Evolutionary conservation across 441 rosid species (phyloP), one percentile per base, ranked within the genome.

Genomic region (Adansonia grandidieri): DNA sequence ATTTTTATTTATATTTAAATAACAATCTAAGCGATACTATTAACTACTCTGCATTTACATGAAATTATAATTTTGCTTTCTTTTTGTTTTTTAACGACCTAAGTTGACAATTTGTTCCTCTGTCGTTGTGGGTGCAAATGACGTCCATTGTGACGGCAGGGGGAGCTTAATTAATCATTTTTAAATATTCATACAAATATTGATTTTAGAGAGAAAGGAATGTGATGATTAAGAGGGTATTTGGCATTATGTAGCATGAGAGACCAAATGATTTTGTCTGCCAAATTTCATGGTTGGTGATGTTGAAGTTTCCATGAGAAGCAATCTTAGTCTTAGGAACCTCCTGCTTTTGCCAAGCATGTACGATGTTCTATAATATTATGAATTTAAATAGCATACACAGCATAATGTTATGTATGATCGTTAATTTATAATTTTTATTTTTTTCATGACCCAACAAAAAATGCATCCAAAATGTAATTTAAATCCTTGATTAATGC

Each of bases 121-220:
- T 28, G 15, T 48, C 1, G 15, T 28, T 75, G 1, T 63, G 63
- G 42, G 51, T 69, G 47, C 37, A 51, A 76, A 76, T 86, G 87
- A 86, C 89, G 89, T 81, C 73, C 74, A 65, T 3, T 71, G 32
- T 86, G 86, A 84, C 87, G 82, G 72, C 77, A 77, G 20, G 10
- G 76, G 54, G 13, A 17, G 48, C 53, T 48, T 9, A 47, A 8
- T 47, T 51, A 69, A 9, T 68, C n/a, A 9, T 56, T 6, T 47
- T 9, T 47, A 9, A 9, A 47, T 47, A 11, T 48, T 48, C 9
- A n/a, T 56, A 56, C 6, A 47, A n/a, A 32, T 56, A 7, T 60
- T 9, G 9, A 24, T 61, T 61, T 61, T 10, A 60, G 64, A 60
- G 62, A 57, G 63, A 58, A 61, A 61, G 63, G n/a, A 11, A 62